A percentile compares a stretch with the other conserved stretches of the same genome.
These are phyloP conservation scores for Monosporascus sp. DNA, from an alignment of 2,329 filamentous ascomycete genomes.

Conservation along the genomic window DNA sequence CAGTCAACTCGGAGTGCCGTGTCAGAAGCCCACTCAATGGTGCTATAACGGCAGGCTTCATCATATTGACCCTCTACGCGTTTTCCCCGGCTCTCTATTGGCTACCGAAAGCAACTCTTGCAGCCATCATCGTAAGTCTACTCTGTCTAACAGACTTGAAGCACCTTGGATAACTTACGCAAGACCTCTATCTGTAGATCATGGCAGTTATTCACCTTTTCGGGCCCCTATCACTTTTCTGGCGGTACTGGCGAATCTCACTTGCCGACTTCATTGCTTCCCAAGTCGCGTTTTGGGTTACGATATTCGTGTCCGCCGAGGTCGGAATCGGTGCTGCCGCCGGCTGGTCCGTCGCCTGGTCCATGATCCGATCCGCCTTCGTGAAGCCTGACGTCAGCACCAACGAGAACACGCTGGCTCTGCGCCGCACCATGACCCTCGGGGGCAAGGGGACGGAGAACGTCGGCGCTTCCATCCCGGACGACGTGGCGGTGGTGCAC, in stretches of 20 bases:
- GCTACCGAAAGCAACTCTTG: conserved; percentile 61
- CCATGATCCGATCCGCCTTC: conserved; percentile 54
- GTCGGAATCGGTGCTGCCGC: conserved; percentile 54
- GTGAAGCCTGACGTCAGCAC: conserved; percentile 13
- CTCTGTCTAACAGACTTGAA: too few relatives aligned
- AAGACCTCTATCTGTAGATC: conserved; percentile 32
- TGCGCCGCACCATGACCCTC: conserved; percentile 12
- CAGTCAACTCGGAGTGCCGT: conserved; percentile 59
- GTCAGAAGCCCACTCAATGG: conserved; percentile 58
- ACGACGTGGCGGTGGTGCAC: conserved; percentile 49
- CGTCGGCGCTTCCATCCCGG: conserved; percentile 25
- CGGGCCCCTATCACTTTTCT: conserved; percentile 52
- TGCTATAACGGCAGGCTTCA: conserved; percentile 54
- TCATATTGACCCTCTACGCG: conserved; percentile 56
- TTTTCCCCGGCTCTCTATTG: conserved; percentile 57
- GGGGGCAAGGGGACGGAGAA: conserved; percentile 21
- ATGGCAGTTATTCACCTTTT: conserved; percentile 59
- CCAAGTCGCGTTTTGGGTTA: conserved; percentile 60
- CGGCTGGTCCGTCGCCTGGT: conserved; percentile 58
- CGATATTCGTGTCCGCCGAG: conserved; percentile 55
- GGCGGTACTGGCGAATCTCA: conserved; percentile 59
- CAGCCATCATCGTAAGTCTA: conserved; percentile 51
- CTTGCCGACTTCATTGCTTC: conserved; percentile 59
- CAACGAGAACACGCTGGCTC: conserved; percentile 7
- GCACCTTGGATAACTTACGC: background rate